These are phyloP conservation scores for Starmerella sirachaensis DNA, from an alignment of 805 yeast genomes.

Conservation along the genomic window DNA sequence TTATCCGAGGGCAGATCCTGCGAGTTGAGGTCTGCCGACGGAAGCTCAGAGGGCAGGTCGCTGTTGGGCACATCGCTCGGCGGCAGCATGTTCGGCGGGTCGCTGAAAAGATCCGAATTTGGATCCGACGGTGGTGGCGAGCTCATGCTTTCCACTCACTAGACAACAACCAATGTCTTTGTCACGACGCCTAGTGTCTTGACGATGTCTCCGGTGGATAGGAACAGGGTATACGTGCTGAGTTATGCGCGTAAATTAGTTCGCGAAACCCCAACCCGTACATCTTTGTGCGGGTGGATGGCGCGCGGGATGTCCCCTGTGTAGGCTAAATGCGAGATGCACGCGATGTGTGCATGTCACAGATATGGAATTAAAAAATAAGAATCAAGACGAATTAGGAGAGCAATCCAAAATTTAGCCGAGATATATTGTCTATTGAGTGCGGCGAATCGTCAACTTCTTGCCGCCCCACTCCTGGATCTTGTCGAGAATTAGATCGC, in stretches of 20 bases:
- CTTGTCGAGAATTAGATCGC: constrained; percentile 39
- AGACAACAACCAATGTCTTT: neutral
- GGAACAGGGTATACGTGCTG: too few species aligned
- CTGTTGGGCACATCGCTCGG: constrained; percentile 6
- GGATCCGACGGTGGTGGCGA: constrained; percentile 3
- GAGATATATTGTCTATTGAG: neutral
- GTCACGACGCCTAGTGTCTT: too few species aligned
- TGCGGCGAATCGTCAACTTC: constrained; percentile 18
- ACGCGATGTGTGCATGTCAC: too few species aligned
- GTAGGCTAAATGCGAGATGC: too few species aligned
- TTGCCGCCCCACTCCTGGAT: constrained; percentile 45
- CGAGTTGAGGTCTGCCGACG: constrained; percentile 15
- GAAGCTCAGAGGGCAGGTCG: constrained; percentile 15
- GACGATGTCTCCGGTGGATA: too few species aligned
- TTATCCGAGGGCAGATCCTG: constrained; percentile 15
- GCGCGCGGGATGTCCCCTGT: too few species aligned
- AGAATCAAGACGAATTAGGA: neutral
- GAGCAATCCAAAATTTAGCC: neutral
- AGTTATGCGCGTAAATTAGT: neutral
- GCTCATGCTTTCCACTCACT: neutral
- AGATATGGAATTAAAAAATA: too few species aligned
- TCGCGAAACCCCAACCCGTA: neutral
- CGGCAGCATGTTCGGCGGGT: constrained; percentile 10
- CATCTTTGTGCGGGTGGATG: too few species aligned
- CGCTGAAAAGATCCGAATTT: constrained; percentile 12